Conservation (phyloP, 2,329 filamentous ascomycete species). For the Pseudogymnoascus sp. region DNA sequence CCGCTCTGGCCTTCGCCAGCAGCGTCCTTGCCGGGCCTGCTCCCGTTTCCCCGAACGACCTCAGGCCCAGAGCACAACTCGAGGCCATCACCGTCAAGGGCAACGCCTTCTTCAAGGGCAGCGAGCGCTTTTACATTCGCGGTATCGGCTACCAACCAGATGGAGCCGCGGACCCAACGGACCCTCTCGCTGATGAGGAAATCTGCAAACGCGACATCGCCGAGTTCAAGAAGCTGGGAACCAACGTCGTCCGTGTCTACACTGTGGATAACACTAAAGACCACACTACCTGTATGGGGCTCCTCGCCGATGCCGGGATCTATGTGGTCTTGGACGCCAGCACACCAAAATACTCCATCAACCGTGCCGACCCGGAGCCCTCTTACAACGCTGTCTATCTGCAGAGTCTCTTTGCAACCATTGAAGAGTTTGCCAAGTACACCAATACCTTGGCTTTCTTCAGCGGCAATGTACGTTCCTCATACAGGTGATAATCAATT, state of each 20-base stretch:
- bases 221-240: constrained; percentile 72
- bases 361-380: constrained; percentile 59
- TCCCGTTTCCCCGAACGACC: constrained; percentile 1
- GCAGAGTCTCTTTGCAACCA: constrained; percentile 41
- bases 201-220: constrained; percentile 70
- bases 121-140: constrained; percentile 66
- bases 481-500: background rate
- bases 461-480: constrained; percentile 59
- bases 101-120: constrained; percentile 5
- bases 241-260: constrained; percentile 82
- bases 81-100: constrained; percentile 5
- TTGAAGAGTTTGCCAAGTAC: constrained; percentile 70
- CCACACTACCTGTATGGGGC: constrained; percentile 74
- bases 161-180: constrained; percentile 52
- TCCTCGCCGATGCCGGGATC: constrained; percentile 71
- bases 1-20: constrained; percentile 1
- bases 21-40: background rate
- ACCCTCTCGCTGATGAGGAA: constrained; percentile 66
- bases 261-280: constrained; percentile 67
- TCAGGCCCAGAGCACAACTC: background rate
- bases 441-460: constrained; percentile 80
- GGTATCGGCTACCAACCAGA: constrained; percentile 91
- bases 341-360: constrained; percentile 75
- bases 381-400: constrained; percentile 74
- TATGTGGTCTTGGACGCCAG: constrained; percentile 67